These are phyloP conservation scores for Aspergillus felis DNA, from an alignment of 2,329 filamentous ascomycete genomes.

Conservation along the genomic window DNA sequence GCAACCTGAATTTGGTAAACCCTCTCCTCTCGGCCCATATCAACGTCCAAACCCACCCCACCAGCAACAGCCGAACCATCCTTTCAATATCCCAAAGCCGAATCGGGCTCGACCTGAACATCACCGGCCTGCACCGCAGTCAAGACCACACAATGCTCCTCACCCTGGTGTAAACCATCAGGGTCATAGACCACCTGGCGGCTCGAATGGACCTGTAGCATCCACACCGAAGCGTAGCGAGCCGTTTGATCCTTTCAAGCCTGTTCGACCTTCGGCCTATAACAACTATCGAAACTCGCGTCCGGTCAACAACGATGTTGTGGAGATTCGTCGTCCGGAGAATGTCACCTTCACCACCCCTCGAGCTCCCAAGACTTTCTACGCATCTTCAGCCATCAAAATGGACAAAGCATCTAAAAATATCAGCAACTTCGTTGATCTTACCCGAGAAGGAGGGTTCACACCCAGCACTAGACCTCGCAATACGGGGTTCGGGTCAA, in stretches of 20 bases:
- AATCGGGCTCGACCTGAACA: constrained; percentile 50
- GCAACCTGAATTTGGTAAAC: constrained; percentile 55
- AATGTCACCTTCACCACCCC: constrained; percentile 48
- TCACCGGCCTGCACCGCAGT: constrained; percentile 36
- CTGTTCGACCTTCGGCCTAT: constrained; percentile 35
- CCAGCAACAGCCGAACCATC: constrained; percentile 32
- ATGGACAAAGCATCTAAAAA: constrained; percentile 42
- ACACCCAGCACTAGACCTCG: constrained; percentile 45
- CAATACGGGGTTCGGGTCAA: constrained; percentile 50
- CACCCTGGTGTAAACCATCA: constrained; percentile 13
- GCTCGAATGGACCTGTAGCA: constrained; percentile 13
- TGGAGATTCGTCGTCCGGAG: constrained; percentile 48
- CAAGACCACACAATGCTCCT: constrained; percentile 15
- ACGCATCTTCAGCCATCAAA: constrained; percentile 44
- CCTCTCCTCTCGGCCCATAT: constrained; percentile 50
- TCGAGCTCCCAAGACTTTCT: constrained; percentile 51
- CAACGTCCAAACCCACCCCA: constrained; percentile 31
- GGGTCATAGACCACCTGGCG: constrained; percentile 15
- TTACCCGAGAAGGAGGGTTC: constrained; percentile 46
- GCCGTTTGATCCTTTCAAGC: constrained; percentile 39
- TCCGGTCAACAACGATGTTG: constrained; percentile 26
- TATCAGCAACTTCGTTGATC: constrained; percentile 46
- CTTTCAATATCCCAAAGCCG: constrained; percentile 51
- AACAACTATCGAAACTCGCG: constrained; percentile 25
- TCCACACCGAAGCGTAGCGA: constrained; percentile 26